These are phyloP conservation scores for Exophiala calicioides DNA, from an alignment of 2,329 filamentous ascomycete genomes.

Conservation along the genomic window DNA sequence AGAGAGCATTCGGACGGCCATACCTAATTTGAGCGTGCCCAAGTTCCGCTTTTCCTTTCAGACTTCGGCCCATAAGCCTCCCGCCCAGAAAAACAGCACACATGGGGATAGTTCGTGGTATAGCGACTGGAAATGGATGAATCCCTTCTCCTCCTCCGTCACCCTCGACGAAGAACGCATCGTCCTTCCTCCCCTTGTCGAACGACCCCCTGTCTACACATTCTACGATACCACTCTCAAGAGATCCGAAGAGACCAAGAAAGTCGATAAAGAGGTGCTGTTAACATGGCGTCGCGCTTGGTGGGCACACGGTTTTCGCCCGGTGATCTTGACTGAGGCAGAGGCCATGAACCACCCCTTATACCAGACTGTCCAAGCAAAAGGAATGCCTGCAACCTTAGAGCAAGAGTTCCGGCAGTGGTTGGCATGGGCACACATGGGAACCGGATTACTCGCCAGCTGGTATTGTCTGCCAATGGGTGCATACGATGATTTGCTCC, in stretches of 20 bases:
- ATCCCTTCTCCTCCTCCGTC: constrained; percentile 80
- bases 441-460: constrained; percentile 75
- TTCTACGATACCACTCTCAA: constrained; percentile 75
- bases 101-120: constrained; percentile 81
- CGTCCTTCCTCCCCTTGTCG: constrained; percentile 73
- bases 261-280: constrained; percentile 76
- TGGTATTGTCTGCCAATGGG: constrained; percentile 85
- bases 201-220: constrained; percentile 78
- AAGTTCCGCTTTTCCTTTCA: constrained; percentile 62
- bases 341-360: constrained; percentile 83
- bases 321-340: constrained; percentile 73
- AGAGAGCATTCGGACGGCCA: constrained; percentile 35
- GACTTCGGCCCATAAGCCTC: constrained; percentile 68
- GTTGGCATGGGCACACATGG: constrained; percentile 93
- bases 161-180: constrained; percentile 79
- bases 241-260: constrained; percentile 64
- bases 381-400: constrained; percentile 62
- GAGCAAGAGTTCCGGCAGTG: constrained; percentile 76
- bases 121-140: constrained; percentile 85
- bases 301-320: constrained; percentile 92
- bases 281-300: constrained; percentile 88
- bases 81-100: constrained; percentile 74
- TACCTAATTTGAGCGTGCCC: constrained; percentile 53
- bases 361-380: constrained; percentile 68
- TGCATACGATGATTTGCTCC: constrained; percentile 67